A percentile compares a stretch with the other conserved stretches of the same genome.
These are phyloP conservation scores for Noccaea bulbosa DNA, from an alignment of 345 rosid genomes.

Conservation along the genomic window DNA sequence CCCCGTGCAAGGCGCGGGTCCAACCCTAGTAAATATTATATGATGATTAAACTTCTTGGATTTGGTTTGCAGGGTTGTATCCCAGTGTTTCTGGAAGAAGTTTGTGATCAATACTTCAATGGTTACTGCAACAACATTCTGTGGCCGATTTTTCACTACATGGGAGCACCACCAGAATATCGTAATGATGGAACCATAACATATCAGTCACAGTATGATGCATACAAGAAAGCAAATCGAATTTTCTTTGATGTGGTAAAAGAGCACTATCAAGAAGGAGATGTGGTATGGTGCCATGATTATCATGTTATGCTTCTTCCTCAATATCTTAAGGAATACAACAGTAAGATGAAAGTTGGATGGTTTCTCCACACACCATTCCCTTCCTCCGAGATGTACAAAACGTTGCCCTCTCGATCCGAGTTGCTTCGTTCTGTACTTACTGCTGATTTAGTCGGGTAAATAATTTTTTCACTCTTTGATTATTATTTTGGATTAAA, in stretches of 20 bases:
- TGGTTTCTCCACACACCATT: conserved; percentile 99
- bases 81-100: conserved; percentile 95
- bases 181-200: conserved; percentile 88
- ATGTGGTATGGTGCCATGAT: conserved; percentile 99
- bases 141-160: conserved; percentile 98
- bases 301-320: conserved; percentile 98
- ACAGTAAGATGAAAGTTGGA: conserved; percentile 88
- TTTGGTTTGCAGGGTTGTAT: conserved; percentile 72
- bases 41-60: conserved; percentile 1
- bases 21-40: too few relatives aligned
- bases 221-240: conserved; percentile 93
- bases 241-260: conserved; percentile 95
- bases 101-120: conserved; percentile 95
- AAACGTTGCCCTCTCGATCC: conserved; percentile 93
- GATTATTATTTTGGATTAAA: not conserved
- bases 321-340: conserved; percentile 79
- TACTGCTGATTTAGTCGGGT: conserved; percentile 98
- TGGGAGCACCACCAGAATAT: conserved; percentile 95
- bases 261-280: conserved; percentile 88
- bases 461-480: conserved; percentile 22
- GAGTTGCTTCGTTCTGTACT: conserved; percentile 90
- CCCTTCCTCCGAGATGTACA: conserved; percentile 96
- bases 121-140: conserved; percentile 97
- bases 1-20: too few relatives aligned
- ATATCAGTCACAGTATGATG: conserved; percentile 91